These are phyloP conservation scores for Eucalyptus pauciflora DNA, from an alignment of 345 rosid species.

Conservation along the genomic window DNA sequence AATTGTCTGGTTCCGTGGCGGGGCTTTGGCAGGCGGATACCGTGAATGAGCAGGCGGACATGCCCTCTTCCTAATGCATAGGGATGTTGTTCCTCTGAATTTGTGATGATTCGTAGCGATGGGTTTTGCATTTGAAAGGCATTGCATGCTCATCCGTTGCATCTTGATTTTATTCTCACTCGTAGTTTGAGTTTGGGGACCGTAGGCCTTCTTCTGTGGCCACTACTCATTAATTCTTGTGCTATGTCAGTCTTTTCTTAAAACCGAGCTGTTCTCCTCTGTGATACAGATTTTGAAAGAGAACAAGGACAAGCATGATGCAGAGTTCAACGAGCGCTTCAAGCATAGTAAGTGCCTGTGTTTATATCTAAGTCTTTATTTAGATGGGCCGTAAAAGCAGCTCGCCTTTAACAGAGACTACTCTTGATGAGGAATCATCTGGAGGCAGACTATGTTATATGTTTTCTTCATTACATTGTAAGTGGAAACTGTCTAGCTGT, in stretches of 20 bases:
- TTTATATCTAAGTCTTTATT: not conserved
- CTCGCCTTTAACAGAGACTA: not conserved
- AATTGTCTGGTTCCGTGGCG: not conserved
- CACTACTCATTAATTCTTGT: not conserved
- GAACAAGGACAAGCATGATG: constrained; percentile 90
- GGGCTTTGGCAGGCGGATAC: not conserved
- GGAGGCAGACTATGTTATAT: not conserved
- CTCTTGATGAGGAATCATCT: not conserved
- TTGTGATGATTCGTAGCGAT: not conserved
- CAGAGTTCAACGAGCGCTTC: constrained; percentile 92
- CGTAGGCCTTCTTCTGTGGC: not conserved
- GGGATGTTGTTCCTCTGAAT: not conserved
- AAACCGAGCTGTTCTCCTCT: not conserved
- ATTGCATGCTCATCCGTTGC: not conserved
- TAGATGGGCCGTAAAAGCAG: not conserved
- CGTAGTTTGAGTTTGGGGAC: not conserved
- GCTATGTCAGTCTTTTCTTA: not conserved
- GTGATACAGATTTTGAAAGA: constrained; percentile 70
- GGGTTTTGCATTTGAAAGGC: not conserved
- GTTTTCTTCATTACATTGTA: not conserved
- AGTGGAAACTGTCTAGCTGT: not conserved
- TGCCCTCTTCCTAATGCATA: not conserved
- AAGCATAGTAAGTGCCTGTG: constrained; percentile 64
- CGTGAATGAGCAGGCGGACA: not conserved
- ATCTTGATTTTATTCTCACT: not conserved